A percentile compares a stretch with the other conserved stretches of the same genome.
Conservation (phyloP, 2,329 filamentous ascomycete genomes). For the Daldinia sp. region DNA sequence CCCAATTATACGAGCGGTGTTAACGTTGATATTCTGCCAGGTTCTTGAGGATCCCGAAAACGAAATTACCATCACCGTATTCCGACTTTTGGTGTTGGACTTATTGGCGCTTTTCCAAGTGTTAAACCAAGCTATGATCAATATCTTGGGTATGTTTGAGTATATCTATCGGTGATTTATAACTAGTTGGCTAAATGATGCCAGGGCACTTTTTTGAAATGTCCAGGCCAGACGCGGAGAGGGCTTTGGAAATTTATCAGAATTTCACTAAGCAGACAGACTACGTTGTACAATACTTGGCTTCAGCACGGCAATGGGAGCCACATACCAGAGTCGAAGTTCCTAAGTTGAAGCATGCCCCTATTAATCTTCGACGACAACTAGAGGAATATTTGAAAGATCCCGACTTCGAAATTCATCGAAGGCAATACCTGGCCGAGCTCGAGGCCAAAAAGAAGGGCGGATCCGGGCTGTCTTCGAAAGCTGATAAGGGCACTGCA, state of each 20-base stretch:
- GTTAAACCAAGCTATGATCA: slow-evolving; percentile 96
- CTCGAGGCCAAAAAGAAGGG: slow-evolving; percentile 74
- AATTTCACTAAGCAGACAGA: slow-evolving; percentile 93
- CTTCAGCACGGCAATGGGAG: slow-evolving; percentile 87
- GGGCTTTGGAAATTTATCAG: slow-evolving; percentile 90
- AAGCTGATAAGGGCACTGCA: slow-evolving; percentile 48
- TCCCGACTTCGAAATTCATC: slow-evolving; percentile 92
- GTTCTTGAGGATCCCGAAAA: slow-evolving; percentile 92
- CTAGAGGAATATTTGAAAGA: slow-evolving; percentile 95
- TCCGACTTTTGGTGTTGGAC: slow-evolving; percentile 89
- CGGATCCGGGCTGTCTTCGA: slow-evolving; percentile 46
- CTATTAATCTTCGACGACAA: slow-evolving; percentile 86
- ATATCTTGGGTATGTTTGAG: slow-evolving; percentile 78
- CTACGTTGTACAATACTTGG: slow-evolving; percentile 87
- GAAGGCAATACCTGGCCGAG: slow-evolving; percentile 89
- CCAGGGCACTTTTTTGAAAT: slow-evolving; percentile 97
- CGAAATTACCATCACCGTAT: slow-evolving; percentile 94
- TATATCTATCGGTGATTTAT: background rate
- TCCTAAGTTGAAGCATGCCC: slow-evolving; percentile 95
- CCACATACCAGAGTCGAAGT: slow-evolving; percentile 92
- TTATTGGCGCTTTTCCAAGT: slow-evolving; percentile 90
- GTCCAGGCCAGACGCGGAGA: slow-evolving; percentile 91
- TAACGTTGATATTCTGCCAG: slow-evolving; percentile 53
- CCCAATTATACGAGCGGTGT: slow-evolving; percentile 5
- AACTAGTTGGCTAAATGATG: slow-evolving; percentile 31